phyloP scores from a whole-genome alignment of 208 protist genomes.

The Tritrichomonas musculus region DNA sequence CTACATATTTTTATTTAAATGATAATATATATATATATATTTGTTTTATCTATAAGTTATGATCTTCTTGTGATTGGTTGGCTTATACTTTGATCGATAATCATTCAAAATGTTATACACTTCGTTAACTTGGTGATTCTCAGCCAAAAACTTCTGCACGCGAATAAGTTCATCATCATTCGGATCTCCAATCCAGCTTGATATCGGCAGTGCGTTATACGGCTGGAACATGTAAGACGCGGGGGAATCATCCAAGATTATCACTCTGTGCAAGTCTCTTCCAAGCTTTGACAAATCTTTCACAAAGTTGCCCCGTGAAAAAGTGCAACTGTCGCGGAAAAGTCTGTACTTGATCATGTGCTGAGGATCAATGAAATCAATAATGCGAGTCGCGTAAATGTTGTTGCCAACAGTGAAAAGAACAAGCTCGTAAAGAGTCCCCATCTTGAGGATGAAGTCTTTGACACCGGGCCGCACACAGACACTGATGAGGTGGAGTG shows the following conservation, averaged over 20 bases:
- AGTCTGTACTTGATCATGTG: background rate
- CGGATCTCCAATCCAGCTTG: conserved; percentile 7
- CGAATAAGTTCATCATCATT: background rate
- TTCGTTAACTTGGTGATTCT: too few species aligned
- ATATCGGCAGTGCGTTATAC: conserved; percentile 3
- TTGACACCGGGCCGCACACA: background rate
- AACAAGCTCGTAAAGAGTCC: background rate
- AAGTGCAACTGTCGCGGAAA: background rate
- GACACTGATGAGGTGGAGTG: background rate
- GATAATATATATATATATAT: too few species aligned
- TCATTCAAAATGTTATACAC: too few species aligned
- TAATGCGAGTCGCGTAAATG: background rate
- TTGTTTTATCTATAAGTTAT: too few species aligned
- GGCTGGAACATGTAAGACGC: conserved; percentile 1
- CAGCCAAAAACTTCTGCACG: background rate
- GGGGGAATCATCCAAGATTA: conserved; percentile 26
- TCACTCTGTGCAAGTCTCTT: background rate
- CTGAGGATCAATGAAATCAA: background rate
- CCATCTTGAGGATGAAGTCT: background rate
- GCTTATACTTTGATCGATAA: too few species aligned
- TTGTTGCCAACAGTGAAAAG: background rate
- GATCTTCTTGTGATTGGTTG: too few species aligned
- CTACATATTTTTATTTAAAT: too few species aligned
- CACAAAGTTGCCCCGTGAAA: background rate
- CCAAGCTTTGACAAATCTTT: conserved; percentile 26